A percentile compares a stretch with the other conserved stretches of the same genome.
These are phyloP conservation scores for Fusarium abutilonis DNA, from an alignment of 2,329 filamentous ascomycete species.

Conservation along the genomic window DNA sequence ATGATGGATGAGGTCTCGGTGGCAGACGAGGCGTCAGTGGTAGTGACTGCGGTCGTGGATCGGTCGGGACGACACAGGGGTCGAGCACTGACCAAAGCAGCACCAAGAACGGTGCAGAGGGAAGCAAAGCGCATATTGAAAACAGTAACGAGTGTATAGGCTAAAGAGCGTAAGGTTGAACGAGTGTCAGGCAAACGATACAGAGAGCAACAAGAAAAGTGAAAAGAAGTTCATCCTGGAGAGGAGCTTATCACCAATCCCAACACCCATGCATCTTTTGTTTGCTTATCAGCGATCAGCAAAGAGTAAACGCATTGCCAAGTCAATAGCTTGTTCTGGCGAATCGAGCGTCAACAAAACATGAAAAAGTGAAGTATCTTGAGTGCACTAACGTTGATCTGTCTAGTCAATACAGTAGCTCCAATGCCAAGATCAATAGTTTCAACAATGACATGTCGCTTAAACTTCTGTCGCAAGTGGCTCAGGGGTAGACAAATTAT, in stretches of 20 bases:
- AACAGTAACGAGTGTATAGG: conserved; percentile 18
- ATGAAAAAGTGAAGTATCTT: background rate
- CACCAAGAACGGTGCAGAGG: conserved; percentile 18
- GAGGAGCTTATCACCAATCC: too few species aligned
- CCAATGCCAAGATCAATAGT: background rate
- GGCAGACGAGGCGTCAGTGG: background rate
- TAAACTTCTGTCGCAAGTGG: background rate
- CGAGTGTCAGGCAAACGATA: background rate
- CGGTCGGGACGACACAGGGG: conserved; percentile 11
- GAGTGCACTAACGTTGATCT: too few species aligned
- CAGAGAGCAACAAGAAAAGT: background rate
- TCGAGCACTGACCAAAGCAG: conserved; percentile 8
- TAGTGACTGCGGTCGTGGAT: background rate
- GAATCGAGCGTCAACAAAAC: background rate
- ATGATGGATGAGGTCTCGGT: background rate
- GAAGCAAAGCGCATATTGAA: conserved; percentile 34
- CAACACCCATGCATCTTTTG: background rate
- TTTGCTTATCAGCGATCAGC: background rate
- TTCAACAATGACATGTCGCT: background rate
- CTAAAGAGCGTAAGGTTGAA: background rate
- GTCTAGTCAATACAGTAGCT: background rate
- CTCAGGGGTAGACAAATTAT: background rate
- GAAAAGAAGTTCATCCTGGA: background rate
- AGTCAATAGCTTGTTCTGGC: background rate
- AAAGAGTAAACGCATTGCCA: background rate